Base-by-base conservation (phyloP, 441 rosid genomes). In the Raphanus hybrid region DNA sequence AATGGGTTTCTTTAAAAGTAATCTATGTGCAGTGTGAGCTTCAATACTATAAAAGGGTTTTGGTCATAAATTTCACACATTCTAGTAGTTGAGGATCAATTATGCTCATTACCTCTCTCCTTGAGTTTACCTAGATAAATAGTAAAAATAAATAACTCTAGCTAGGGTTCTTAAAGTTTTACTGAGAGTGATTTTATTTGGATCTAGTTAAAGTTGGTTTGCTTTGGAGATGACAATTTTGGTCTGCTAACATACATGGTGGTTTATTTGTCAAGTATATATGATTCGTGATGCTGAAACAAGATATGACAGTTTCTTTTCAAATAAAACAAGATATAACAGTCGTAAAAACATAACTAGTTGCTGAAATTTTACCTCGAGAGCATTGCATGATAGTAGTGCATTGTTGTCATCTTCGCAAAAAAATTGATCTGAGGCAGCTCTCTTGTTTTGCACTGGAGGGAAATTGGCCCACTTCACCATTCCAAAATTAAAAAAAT, bases 401-500 rank as follows among this genome's bases (percentile, higher is more conserved):
- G 69, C 82, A 60, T 68, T 85, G 75, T 86, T 85, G 41, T 78
- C 85, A 73, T 87, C 88, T 67, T 82, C 83, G 39, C 77, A 84
- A 77, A 68, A 80, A 71, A 80, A 84, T 69, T 82, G 89, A 77
- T 83, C 92, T 32, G 82, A 79, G 48, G 82, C 70, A 73, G 76
- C 87, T 79, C 83, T 89, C 79, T 80, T 85, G 82, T 72, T 79
- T 54, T 85, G 87, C 67, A 80, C 76, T 58, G 88, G 91, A 66
- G 98, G 99, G 73, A 87, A 92, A 76, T 91, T 90, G 3, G 98
- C 99, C 99, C 99, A 91, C 99, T 93, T 83, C 69, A 76, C 67
- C 77, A 57, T 57, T 11, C 64, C 73, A 68, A 75, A 67, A 71
- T 60, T 39, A 69, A 50, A 34, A 34, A 79, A 55, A 63, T 9